Conservation (phyloP, 768 basidiomycete species). For the Dacryopinax spathularia region DNA sequence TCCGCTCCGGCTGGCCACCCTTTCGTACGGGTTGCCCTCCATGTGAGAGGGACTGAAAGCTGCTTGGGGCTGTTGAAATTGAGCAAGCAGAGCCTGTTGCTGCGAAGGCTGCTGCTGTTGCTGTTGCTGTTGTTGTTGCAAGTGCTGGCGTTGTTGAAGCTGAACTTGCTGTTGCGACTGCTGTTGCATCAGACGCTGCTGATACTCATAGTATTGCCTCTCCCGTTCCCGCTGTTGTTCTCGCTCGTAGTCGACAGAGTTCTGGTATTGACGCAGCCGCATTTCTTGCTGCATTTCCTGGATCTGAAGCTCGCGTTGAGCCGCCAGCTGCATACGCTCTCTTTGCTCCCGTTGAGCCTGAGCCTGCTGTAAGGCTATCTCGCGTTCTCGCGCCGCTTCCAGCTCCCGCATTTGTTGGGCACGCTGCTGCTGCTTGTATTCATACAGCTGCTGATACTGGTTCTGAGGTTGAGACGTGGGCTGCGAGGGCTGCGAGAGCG, state of each 20-base stretch:
- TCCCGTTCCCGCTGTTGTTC: neutral
- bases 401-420: neutral
- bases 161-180: constrained; percentile 1
- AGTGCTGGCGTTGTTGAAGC: neutral
- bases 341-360: neutral
- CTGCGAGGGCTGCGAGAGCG: neutral
- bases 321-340: neutral
- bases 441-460: neutral
- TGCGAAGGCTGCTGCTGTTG: neutral
- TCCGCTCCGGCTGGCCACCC: neutral
- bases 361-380: neutral
- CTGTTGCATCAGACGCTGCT: constrained; percentile 1
- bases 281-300: neutral
- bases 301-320: neutral
- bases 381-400: neutral
- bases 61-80: neutral
- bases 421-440: constrained; percentile 1
- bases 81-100: neutral
- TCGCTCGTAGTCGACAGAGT: neutral
- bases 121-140: neutral
- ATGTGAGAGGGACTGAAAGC: neutral
- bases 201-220: constrained; percentile 1
- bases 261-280: neutral
- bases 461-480: neutral
- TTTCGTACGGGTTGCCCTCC: neutral